Evolutionary conservation across 164 flowering plant genomes (phyloP).

Genomic region (Amborella trichopoda): DNA sequence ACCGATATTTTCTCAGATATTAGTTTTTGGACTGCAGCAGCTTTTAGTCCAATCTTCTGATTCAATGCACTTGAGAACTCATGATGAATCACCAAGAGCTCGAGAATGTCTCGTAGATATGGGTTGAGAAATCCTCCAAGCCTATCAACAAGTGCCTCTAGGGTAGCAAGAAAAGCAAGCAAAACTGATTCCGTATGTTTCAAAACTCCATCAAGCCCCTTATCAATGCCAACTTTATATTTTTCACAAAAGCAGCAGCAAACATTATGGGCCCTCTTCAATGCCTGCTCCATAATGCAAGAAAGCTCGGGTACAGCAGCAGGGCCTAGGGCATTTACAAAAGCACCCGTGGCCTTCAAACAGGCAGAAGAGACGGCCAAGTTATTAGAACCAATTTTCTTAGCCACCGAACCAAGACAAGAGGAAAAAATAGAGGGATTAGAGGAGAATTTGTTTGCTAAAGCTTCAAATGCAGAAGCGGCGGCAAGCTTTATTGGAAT

Average conservation of each 20-base stretch:
- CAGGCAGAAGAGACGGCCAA: slow-evolving; percentile 48
- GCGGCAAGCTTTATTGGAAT: slow-evolving; percentile 47
- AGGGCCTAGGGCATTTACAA: slow-evolving; percentile 71
- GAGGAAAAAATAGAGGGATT: slow-evolving; percentile 25
- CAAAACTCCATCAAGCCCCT: slow-evolving; percentile 4
- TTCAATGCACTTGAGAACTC: slow-evolving; percentile 31
- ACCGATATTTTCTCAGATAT: slow-evolving; percentile 65
- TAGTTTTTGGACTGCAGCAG: slow-evolving; percentile 47
- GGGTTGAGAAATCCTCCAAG: slow-evolving; percentile 85
- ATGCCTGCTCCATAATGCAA: slow-evolving; percentile 36
- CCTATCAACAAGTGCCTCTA: slow-evolving; percentile 68
- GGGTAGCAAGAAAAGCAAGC: slow-evolving; percentile 36
- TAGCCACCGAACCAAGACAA: slow-evolving; percentile 51
- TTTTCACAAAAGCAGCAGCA: slow-evolving; percentile 6
- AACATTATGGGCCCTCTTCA: slow-evolving; percentile 20
- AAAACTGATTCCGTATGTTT: slow-evolving; percentile 27
- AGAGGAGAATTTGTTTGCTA: slow-evolving; percentile 45
- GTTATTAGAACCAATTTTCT: slow-evolving; percentile 28
- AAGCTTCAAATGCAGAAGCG: slow-evolving; percentile 58
- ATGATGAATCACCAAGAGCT: slow-evolving; percentile 48
- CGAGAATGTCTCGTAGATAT: slow-evolving; percentile 55
- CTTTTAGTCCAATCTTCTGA: slow-evolving; percentile 44
- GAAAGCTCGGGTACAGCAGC: slow-evolving; percentile 69
- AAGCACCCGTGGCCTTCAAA: slow-evolving; percentile 54
- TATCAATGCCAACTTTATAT: slow-evolving; percentile 5